Conservation (phyloP, 768 basidiomycete species). For the Candolleomyces aberdarensis region DNA sequence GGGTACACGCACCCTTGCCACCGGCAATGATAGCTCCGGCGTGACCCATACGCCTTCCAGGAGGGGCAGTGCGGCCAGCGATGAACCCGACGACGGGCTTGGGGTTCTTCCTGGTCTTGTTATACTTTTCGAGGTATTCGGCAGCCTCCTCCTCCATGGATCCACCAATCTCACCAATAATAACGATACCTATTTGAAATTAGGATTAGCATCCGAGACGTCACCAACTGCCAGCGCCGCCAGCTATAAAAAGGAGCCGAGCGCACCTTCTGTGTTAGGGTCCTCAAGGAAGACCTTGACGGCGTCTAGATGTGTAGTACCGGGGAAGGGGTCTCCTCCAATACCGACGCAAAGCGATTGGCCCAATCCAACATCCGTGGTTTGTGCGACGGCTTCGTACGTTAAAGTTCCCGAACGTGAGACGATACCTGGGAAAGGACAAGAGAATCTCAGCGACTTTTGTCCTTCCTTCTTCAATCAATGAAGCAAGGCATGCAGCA, state of each 20-base stretch:
- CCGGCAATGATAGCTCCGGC: constrained; percentile 98
- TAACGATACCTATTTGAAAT: constrained; percentile 71
- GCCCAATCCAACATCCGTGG: constrained; percentile 91
- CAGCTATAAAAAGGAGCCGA: background rate
- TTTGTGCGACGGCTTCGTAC: constrained; percentile 98
- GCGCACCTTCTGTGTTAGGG: constrained; percentile 83
- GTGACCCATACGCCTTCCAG: constrained; percentile 97
- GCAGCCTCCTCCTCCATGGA: constrained; percentile 99
- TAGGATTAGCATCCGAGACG: constrained; percentile 3
- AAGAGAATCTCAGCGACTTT: background rate
- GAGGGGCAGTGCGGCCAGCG: constrained; percentile 96
- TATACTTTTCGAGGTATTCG: constrained; percentile 90
- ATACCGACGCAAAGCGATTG: constrained; percentile 97
- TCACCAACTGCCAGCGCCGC: background rate
- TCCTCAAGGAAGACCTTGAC: constrained; percentile 96
- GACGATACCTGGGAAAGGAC: constrained; percentile 65
- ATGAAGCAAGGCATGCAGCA: constrained; percentile 16
- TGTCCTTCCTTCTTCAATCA: background rate
- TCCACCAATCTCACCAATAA: constrained; percentile 99
- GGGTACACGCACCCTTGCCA: constrained; percentile 71
- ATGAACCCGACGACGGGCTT: constrained; percentile 99
- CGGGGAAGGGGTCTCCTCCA: constrained; percentile 96
- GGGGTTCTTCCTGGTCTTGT: constrained; percentile 79
- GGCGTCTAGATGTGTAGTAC: constrained; percentile 93
- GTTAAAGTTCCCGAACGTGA: constrained; percentile 95